phyloP scores from a whole-genome alignment of 768 basidiomycete species.

The Xerocomus potaroensis region DNA sequence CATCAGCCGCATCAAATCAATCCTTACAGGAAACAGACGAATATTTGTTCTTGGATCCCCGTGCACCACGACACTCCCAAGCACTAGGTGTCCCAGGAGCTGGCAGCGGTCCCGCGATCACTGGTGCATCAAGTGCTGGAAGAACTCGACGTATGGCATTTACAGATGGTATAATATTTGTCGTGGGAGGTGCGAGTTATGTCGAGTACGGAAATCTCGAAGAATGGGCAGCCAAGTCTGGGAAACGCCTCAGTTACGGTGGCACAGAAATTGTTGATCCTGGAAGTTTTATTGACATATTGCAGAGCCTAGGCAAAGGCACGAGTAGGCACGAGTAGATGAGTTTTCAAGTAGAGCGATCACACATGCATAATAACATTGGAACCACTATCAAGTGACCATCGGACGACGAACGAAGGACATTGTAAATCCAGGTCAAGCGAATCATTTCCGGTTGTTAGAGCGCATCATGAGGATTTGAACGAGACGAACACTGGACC shows the following conservation, averaged over 20 bases:
- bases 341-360: constrained; percentile 21
- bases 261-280: constrained; percentile 95
- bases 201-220: constrained; percentile 96
- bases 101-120: constrained; percentile 43
- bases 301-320: constrained; percentile 60
- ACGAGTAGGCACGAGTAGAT: constrained; percentile 27
- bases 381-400: constrained; percentile 12
- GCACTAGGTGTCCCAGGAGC: constrained; percentile 45
- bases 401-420: background rate
- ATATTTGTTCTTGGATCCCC: constrained; percentile 90
- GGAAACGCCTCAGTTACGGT: constrained; percentile 88
- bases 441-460: constrained; percentile 49
- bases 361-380: background rate
- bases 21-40: constrained; percentile 97
- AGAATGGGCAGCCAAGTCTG: constrained; percentile 84
- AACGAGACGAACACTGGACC: constrained; percentile 67
- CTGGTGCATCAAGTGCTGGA: constrained; percentile 29
- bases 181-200: constrained; percentile 95
- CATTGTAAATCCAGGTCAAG: background rate
- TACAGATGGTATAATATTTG: constrained; percentile 83
- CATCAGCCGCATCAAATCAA: constrained; percentile 87
- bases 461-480: constrained; percentile 70
- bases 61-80: constrained; percentile 57
- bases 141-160: constrained; percentile 68
- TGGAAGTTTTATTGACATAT: constrained; percentile 69